Evolutionary conservation across 1,139 yeast species (phyloP), one percentile per base, ranked within the genome.

Genomic region (Candida sanyaensis): DNA sequence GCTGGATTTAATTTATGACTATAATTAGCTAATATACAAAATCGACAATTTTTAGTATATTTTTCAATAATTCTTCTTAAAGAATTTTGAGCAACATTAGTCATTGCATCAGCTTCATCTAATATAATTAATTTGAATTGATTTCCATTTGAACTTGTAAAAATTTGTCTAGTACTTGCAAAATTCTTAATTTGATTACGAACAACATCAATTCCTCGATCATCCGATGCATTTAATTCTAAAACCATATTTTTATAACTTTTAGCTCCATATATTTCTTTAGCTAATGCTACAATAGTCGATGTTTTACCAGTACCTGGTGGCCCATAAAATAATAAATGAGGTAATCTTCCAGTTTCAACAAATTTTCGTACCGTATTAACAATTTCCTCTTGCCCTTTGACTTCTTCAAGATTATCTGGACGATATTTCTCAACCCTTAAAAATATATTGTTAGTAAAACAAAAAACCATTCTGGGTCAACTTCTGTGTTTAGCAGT

Each of bases 101-200:
- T 93, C 99, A 95, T 95, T 41, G 99, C 96, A 68, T 95, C 99
- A 0, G 99, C 99, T 69, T 95, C 99, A 70, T 95, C 99, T 55
- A 95, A 74, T 32, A 95, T 90, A 50, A 95, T 87, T 56, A 95
- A 75, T 62, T 95, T 95, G 76, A 92, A 93, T 12, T 93, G 91
- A 49, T 69, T 68, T 50, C 78, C 68, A n/a, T 42, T 37, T 5
- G 43, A 13, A 28, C 24, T 36, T 3, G 50, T 46, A 69, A 93
- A 95, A 48, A 95, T 93, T 65, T 95, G 99, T 76, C 90, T 83
- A 1, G 99, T 93, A 43, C 89, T 81, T 11, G 96, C 96, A 65
- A 88, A 88, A 59, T 83, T 86, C 68, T 88, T 88, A 70, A 88
- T 86, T 65, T 87, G 92, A 55, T 87, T 88, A 51, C 96, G 76